These are phyloP conservation scores for Alloteropsis angusta DNA, from an alignment of 202 grass and related monocot species.

Conservation along the genomic window DNA sequence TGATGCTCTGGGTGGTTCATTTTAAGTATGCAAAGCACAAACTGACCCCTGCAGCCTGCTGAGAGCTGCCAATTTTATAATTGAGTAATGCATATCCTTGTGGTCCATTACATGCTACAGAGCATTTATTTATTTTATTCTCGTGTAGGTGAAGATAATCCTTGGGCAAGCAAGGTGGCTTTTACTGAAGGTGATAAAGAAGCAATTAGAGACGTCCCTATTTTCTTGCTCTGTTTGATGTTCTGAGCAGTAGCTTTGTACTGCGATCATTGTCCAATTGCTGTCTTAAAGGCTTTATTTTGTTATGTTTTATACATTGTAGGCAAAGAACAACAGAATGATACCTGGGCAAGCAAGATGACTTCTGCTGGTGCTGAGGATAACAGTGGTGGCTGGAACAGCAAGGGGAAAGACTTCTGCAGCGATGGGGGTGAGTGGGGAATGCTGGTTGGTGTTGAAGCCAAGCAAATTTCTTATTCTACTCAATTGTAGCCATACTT, in stretches of 20 bases:
- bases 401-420: constrained; percentile 27
- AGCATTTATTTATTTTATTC: background rate
- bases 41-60: constrained; percentile 19
- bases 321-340: constrained; percentile 38
- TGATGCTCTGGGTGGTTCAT: background rate
- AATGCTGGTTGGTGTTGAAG: constrained; percentile 30
- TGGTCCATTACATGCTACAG: background rate
- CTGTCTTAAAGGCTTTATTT: constrained; percentile 1
- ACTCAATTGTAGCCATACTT: background rate
- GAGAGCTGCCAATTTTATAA: constrained; percentile 18
- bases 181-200: constrained; percentile 29
- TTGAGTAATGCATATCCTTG: background rate
- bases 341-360: constrained; percentile 47
- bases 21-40: background rate
- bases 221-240: constrained; percentile 16
- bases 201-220: background rate
- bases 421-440: constrained; percentile 18
- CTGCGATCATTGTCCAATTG: background rate
- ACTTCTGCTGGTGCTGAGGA: constrained; percentile 8
- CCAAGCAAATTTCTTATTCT: constrained; percentile 14
- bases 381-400: constrained; percentile 35
- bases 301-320: background rate
- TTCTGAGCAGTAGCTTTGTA: constrained; percentile 8
- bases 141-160: constrained; percentile 34
- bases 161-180: constrained; percentile 33